phyloP scores from a whole-genome alignment of 108 stramenopile species.

The Fistulifera solaris region DNA sequence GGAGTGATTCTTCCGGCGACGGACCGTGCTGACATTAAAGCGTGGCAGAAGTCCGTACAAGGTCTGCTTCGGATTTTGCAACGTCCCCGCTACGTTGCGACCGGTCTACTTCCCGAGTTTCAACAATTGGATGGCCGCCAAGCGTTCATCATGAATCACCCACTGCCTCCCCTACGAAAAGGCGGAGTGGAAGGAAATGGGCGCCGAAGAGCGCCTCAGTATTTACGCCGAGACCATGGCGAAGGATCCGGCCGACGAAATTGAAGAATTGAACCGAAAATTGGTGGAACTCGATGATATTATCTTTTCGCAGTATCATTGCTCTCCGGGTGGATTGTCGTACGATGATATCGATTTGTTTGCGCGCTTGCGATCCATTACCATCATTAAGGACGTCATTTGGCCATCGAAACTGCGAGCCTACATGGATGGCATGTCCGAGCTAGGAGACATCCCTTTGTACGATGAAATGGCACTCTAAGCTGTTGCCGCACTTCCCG shows the following conservation, averaged over 20 bases:
- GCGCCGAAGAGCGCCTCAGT: slow-evolving; percentile 60
- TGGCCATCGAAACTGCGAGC: slow-evolving; percentile 76
- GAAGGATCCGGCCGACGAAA: slow-evolving; percentile 54
- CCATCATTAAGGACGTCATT: slow-evolving; percentile 72
- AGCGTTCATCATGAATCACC: slow-evolving; percentile 86
- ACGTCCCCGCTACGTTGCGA: slow-evolving; percentile 90
- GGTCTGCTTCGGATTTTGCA: slow-evolving; percentile 73
- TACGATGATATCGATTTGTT: slow-evolving; percentile 89
- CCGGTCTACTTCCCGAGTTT: slow-evolving; percentile 86
- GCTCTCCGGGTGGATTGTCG: slow-evolving; percentile 75
- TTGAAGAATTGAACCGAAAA: slow-evolving; percentile 80
- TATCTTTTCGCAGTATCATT: slow-evolving; percentile 68
- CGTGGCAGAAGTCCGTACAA: slow-evolving; percentile 86
- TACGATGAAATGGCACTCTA: slow-evolving; percentile 87
- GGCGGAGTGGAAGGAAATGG: slow-evolving; percentile 75
- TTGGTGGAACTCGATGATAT: slow-evolving; percentile 81
- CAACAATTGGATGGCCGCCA: slow-evolving; percentile 84
- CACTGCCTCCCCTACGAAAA: slow-evolving; percentile 85
- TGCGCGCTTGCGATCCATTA: slow-evolving; percentile 82
- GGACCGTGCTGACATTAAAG: slow-evolving; percentile 83
- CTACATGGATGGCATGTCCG: slow-evolving; percentile 88
- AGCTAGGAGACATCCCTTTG: slow-evolving; percentile 75
- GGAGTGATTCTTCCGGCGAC: slow-evolving; percentile 49
- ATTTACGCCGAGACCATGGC: slow-evolving; percentile 83
- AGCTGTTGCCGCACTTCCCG: slow-evolving; percentile 3